phyloP scores from a whole-genome alignment of 148 eudicot species.

The Pharnaceum exiguum region DNA sequence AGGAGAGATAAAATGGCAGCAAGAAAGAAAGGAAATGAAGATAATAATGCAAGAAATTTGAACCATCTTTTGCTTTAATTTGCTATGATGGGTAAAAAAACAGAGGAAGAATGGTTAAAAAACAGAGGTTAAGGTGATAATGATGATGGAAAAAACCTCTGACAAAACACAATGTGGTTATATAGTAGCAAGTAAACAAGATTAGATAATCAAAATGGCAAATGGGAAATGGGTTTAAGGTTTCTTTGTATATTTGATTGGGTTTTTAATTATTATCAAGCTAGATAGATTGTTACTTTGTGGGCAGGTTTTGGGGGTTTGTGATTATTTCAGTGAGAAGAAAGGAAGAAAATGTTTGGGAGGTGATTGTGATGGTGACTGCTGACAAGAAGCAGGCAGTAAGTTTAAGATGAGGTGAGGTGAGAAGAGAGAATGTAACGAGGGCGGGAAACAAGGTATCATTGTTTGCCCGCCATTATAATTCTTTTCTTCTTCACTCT shows the following conservation, averaged over 20 bases:
- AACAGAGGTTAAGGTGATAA: no score
- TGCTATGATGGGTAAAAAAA: neutral
- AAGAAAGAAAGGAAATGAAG: neutral
- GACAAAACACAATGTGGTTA: neutral
- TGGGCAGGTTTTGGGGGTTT: neutral
- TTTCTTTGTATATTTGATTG: no score
- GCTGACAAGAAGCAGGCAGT: neutral
- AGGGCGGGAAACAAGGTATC: slow-evolving; percentile 27
- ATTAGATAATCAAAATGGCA: neutral
- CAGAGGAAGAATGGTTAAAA: neutral
- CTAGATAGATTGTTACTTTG: neutral
- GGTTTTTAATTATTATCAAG: no score
- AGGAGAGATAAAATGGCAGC: slow-evolving; percentile 2
- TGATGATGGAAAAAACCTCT: neutral
- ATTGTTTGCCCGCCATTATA: slow-evolving; percentile 14
- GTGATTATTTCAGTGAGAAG: slow-evolving; percentile 17
- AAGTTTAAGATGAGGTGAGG: neutral
- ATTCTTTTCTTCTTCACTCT: neutral
- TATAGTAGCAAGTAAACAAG: neutral
- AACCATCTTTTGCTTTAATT: slow-evolving; percentile 8
- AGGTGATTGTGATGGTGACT: neutral
- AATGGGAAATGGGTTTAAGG: no score
- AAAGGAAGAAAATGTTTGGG: slow-evolving; percentile 1
- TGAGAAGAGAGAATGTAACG: slow-evolving; percentile 14
- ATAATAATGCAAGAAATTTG: slow-evolving; percentile 17